These are phyloP conservation scores for Colletotrichum liriopes DNA, from an alignment of 2,329 filamentous ascomycete genomes.

Conservation along the genomic window DNA sequence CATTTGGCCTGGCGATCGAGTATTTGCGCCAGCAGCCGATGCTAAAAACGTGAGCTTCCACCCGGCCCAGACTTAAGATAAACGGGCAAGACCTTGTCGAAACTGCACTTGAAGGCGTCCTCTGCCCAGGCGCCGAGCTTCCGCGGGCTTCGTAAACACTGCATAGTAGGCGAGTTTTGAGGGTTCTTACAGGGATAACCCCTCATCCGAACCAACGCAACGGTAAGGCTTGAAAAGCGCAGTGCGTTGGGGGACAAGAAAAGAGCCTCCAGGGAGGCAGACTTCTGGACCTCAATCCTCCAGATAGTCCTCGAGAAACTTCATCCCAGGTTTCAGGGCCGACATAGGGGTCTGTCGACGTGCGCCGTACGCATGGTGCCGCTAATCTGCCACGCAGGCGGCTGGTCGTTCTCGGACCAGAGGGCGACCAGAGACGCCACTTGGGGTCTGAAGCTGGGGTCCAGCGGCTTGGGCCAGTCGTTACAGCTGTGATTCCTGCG, in stretches of 20 bases:
- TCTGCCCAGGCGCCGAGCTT: not conserved
- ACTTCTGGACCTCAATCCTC: not conserved
- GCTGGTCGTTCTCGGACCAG: slow-evolving; percentile 13
- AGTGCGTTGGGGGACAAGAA: not conserved
- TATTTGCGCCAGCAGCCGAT: not conserved
- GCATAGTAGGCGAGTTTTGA: not conserved
- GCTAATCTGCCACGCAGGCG: slow-evolving; percentile 3
- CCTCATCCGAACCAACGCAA: not conserved
- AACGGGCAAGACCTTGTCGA: not conserved
- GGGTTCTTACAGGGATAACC: not conserved
- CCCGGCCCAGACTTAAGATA: not conserved
- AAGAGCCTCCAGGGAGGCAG: not conserved
- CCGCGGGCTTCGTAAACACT: not conserved
- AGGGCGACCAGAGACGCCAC: slow-evolving; percentile 5
- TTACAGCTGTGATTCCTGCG: slow-evolving; percentile 28
- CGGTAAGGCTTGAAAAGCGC: not conserved
- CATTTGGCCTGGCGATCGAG: not conserved
- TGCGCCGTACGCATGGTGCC: not conserved
- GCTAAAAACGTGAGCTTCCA: not conserved
- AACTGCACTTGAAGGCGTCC: not conserved
- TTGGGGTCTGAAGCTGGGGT: slow-evolving; percentile 1
- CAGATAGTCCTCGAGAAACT: not conserved
- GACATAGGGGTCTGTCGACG: slow-evolving; percentile 8
- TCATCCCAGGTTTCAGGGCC: slow-evolving; percentile 15
- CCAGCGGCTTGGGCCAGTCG: slow-evolving; percentile 5